A percentile compares a stretch with the other conserved stretches of the same genome.
These are phyloP conservation scores for Pichia cactophila DNA, from an alignment of 1,139 yeast genomes.

Conservation along the genomic window DNA sequence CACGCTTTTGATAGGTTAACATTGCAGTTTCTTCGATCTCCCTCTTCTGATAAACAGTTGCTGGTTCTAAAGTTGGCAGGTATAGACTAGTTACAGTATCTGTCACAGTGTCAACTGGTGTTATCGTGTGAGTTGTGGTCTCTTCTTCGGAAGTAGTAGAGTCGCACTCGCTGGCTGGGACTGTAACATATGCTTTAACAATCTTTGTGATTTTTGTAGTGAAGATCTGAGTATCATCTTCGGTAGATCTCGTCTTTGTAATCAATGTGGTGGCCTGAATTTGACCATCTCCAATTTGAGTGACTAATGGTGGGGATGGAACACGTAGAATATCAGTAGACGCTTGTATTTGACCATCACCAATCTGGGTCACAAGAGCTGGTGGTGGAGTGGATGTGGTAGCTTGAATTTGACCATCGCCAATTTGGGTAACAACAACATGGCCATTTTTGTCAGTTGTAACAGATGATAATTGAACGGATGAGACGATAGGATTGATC, in stretches of 20 bases:
- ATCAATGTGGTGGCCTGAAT: slow-evolving; percentile 44
- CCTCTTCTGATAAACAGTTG: slow-evolving; percentile 25
- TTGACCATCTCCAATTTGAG: slow-evolving; percentile 58
- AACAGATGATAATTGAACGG: slow-evolving; percentile 28
- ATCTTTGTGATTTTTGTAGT: slow-evolving; percentile 7
- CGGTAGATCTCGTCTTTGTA: slow-evolving; percentile 10
- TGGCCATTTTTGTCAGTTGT: slow-evolving; percentile 22
- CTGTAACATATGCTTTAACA: slow-evolving; percentile 8
- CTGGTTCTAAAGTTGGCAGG: slow-evolving; percentile 25
- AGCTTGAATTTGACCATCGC: slow-evolving; percentile 39
- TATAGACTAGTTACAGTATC: slow-evolving; percentile 21
- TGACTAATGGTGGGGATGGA: slow-evolving; percentile 27
- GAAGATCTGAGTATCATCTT: not conserved
- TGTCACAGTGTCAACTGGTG: slow-evolving; percentile 34
- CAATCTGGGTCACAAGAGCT: slow-evolving; percentile 42
- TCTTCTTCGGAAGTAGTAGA: slow-evolving; percentile 15
- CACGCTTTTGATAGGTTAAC: slow-evolving; percentile 24
- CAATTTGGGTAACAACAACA: slow-evolving; percentile 30
- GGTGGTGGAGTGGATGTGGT: slow-evolving; percentile 15
- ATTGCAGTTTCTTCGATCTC: slow-evolving; percentile 24
- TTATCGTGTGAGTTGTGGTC: slow-evolving; percentile 38
- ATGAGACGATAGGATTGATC: slow-evolving; percentile 43
- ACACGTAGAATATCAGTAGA: slow-evolving; percentile 22
- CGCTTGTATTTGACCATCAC: slow-evolving; percentile 59
- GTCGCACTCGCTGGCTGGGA: not conserved